Evolutionary conservation across 441 rosid genomes (phyloP).

Genomic region (Iberis amara): DNA sequence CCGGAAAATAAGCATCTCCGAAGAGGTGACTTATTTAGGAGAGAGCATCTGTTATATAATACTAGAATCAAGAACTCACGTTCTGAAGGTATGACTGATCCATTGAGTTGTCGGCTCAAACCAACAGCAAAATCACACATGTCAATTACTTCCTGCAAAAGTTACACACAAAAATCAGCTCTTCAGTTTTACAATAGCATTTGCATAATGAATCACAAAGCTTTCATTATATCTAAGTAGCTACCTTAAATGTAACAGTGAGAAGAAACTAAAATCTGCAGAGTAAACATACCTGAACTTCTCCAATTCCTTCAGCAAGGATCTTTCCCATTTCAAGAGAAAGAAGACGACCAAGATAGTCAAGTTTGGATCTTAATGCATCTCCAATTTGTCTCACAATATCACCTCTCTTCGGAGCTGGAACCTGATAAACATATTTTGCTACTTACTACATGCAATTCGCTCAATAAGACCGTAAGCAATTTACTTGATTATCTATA

Average conservation of each 20-base stretch:
- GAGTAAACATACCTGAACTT: conserved; percentile 66
- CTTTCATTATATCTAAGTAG: not conserved
- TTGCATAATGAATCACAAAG: not conserved
- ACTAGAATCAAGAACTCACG: conserved; percentile 49
- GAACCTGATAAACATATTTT: conserved; percentile 50
- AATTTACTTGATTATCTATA: not conserved
- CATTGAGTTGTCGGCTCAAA: conserved; percentile 91
- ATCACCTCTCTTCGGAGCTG: conserved; percentile 96
- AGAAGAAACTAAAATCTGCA: not conserved
- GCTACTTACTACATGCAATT: too few species aligned
- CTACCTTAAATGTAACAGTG: not conserved
- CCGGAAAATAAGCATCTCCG: not conserved
- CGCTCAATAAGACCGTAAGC: not conserved
- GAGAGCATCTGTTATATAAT: too few species aligned
- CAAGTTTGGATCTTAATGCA: conserved; percentile 72
- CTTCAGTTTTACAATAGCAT: not conserved
- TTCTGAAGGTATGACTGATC: conserved; percentile 89
- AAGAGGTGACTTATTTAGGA: conserved; percentile 12
- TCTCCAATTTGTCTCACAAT: conserved; percentile 95
- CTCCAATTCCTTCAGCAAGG: conserved; percentile 93
- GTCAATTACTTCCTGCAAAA: conserved; percentile 85
- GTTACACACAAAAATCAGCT: not conserved
- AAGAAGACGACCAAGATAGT: conserved; percentile 78
- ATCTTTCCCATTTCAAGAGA: conserved; percentile 98
- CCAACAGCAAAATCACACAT: conserved; percentile 98